Base-by-base conservation (phyloP, 2,329 filamentous ascomycete species). In the Graphilbum ipis-grandicollis region DNA sequence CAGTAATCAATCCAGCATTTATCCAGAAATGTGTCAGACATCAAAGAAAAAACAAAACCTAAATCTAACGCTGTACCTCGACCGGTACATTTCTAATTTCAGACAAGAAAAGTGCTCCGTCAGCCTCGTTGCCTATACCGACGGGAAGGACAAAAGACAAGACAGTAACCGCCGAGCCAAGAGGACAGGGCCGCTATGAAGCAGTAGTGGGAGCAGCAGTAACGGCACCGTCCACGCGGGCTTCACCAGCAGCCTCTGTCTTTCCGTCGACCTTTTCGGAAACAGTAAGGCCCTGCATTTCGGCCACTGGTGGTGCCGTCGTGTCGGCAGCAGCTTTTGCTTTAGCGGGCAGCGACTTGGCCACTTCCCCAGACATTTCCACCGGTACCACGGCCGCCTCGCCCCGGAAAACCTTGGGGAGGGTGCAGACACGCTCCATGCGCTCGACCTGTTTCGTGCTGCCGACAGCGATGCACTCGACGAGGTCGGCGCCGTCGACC, bases 381-480 rank as follows among this genome's bases (percentile, higher is more conserved):
- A 41, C 35, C 13, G 31, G 38, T 18, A 39, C 41, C n/a, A 19
- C 37, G 1, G 35, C 33, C 1, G 41, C 5, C 25, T 28, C 13
- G 45, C 50, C 53, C 12, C 30, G 29, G 36, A 37, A 64, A 5
- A 53, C 55, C 50, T 57, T 63, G 18, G 62, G 59, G 9, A 75
- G 52, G 7, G 61, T 67, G 48, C 67, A 69, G 25, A 75, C 56
- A 31, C 55, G 52, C 47, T 66, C 64, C 13, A 51, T 48, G 39
- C 66, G 57, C 39, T 60, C 51, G 42, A 59, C 52, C 13, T 64
- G 62, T 4, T 57, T 55, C 35, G 56, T 52, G 36, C 54, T 59
- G 2, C 73, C 73, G 9, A 66, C 56, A 0, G 65, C 65, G 5
- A 73, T 34, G 38, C 71, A 75, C 42, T 66, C 64, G 22, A 74